phyloP scores from a whole-genome alignment of 2,329 filamentous ascomycete species.

The Fusarium coicis region DNA sequence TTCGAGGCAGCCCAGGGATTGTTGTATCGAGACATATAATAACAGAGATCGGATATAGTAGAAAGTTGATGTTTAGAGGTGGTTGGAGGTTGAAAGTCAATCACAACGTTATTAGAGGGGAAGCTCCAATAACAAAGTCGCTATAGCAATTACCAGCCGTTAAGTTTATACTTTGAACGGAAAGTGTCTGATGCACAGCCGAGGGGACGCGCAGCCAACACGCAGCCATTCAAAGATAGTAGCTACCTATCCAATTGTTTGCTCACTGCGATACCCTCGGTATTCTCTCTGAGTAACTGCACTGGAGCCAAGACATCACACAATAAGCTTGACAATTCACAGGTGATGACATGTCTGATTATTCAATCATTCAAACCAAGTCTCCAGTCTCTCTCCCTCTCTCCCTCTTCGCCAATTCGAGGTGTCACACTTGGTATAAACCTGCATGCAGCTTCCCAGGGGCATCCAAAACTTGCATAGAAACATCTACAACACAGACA shows the following conservation, averaged over 20 bases:
- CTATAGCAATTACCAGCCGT: neutral
- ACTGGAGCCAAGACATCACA: neutral
- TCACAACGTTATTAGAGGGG: neutral
- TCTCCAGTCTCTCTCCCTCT: neutral
- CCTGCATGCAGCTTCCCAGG: slow-evolving; percentile 4
- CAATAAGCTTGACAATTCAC: neutral
- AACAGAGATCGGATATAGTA: neutral
- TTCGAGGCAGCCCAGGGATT: slow-evolving; percentile 10
- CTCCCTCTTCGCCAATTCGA: neutral
- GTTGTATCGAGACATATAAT: neutral
- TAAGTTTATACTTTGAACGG: slow-evolving; percentile 1
- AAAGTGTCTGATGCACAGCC: slow-evolving; percentile 10
- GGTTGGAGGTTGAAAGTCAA: neutral
- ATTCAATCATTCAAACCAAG: neutral
- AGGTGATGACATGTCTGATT: neutral
- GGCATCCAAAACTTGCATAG: neutral
- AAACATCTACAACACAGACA: neutral
- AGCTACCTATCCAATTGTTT: neutral
- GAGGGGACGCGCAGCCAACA: slow-evolving; percentile 1
- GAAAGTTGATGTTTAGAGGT: neutral
- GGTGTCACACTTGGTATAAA: neutral
- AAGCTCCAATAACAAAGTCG: slow-evolving; percentile 9
- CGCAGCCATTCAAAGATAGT: neutral
- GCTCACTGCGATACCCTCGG: neutral
- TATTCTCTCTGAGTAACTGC: neutral